Base-by-base conservation (phyloP, 2,329 filamentous ascomycete species). In the Cylindrodendrum hubeiense region DNA sequence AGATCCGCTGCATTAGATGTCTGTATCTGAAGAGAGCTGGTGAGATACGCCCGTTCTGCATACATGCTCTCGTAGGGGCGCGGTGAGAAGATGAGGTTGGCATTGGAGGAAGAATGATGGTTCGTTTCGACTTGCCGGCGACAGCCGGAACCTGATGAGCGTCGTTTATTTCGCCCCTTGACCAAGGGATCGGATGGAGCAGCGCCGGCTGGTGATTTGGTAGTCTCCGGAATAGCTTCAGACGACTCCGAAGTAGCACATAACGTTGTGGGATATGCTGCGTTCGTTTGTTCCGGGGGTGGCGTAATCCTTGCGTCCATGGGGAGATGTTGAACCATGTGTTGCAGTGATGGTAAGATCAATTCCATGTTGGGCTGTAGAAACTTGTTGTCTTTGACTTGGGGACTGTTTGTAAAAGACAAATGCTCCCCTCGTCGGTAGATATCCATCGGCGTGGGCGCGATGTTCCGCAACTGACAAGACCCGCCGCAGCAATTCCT, bases 31-130 rank as follows among this genome's bases (percentile, higher is more conserved):
- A 88, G 79, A 10, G 74, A 75, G 19, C 75, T 65, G 2, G 80
- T 61, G 19, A 89, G 81, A 63, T 87, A 87, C 7, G 80, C 74
- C 13, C 80, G 78, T 68, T 90, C 86, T 4, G 75, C 74, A 57
- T 82, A 79, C 4, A 87, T 77, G 5, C 81, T 79, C 19, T 81
- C 77, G 52, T 84, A 79, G 0, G 81, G 72, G 2, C 83, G 79
- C 2, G 79, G 80, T 3, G 78, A 74, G 47, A 83, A 74, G 60
- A 78, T 69, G 17, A 67, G 60, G 26, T 63, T 71, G 12, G 58
- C 53, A 19, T 63, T 66, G 53, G 15, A 7, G 22, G 59, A 46
- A 5, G 63, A n/a, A 10, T 59, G 47, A 4, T 66, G 63, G 2
- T 50, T 65, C 19, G 57, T 33, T 17, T 67, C 47, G 28, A 55